Conservation (phyloP, 2,329 filamentous ascomycete genomes). For the Phyllachora maydis region DNA sequence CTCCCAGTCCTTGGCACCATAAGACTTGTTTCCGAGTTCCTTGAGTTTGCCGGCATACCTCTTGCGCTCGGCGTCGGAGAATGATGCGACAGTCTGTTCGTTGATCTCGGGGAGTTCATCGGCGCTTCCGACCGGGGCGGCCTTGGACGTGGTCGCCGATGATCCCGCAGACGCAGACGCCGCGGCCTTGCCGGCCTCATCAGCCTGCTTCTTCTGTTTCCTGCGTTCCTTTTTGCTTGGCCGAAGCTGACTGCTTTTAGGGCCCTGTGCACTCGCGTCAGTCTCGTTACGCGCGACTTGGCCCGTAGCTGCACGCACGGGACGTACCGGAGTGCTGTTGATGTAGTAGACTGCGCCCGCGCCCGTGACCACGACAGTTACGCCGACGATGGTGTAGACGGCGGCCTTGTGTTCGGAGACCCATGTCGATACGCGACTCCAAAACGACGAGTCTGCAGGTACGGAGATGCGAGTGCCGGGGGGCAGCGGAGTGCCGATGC, state of each 20-base stretch:
- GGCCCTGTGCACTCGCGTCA: neutral
- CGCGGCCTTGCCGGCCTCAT: constrained; percentile 26
- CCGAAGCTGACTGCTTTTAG: constrained; percentile 2
- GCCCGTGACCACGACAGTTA: constrained; percentile 76
- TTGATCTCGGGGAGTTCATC: constrained; percentile 51
- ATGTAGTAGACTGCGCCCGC: constrained; percentile 90
- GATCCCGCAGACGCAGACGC: constrained; percentile 13
- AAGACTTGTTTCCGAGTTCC: constrained; percentile 88
- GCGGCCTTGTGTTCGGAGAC: constrained; percentile 87
- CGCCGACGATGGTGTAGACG: constrained; percentile 89
- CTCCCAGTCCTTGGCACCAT: constrained; percentile 84
- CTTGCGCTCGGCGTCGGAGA: constrained; percentile 50
- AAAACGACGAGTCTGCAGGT: constrained; percentile 46
- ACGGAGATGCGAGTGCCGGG: constrained; percentile 23
- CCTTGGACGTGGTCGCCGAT: constrained; percentile 20
- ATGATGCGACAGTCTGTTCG: constrained; percentile 29
- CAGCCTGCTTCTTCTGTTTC: constrained; percentile 65
- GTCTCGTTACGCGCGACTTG: constrained; percentile 1
- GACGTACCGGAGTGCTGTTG: constrained; percentile 33
- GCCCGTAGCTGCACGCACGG: constrained; percentile 1
- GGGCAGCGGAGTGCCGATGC: too few relatives aligned
- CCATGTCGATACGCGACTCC: constrained; percentile 83
- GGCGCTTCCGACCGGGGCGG: constrained; percentile 31
- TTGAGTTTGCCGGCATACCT: constrained; percentile 83
- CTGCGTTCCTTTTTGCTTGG: constrained; percentile 81